phyloP scores from a whole-genome alignment of 225 moss, liverwort and hornwort genomes.

The Antitrichia curtipendula region DNA sequence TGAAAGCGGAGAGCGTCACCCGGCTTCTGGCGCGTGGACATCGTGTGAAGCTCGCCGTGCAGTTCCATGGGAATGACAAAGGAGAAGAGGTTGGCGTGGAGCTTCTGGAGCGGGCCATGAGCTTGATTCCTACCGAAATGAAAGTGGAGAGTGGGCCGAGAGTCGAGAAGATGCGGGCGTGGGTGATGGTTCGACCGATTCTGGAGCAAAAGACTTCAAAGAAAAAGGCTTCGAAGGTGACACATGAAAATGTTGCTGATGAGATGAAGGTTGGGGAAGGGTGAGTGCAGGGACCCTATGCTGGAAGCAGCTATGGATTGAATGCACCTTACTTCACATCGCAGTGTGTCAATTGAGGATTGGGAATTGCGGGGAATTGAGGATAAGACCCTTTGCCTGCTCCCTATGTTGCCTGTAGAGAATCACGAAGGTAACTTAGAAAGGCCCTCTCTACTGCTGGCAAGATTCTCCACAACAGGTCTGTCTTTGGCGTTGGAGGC shows the following conservation, averaged over 20 bases:
- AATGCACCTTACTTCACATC: not conserved
- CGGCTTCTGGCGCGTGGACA: constrained; percentile 41
- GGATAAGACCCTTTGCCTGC: not conserved
- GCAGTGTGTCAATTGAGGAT: not conserved
- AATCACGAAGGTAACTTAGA: not conserved
- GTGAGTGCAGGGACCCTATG: not conserved
- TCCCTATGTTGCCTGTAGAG: not conserved
- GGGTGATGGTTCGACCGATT: constrained; percentile 5
- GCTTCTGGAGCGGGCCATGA: constrained; percentile 33
- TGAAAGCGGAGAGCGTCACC: constrained; percentile 34
- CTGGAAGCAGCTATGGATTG: not conserved
- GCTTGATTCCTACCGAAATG: constrained; percentile 8
- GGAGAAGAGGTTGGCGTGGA: constrained; percentile 36
- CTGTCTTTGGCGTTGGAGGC: not conserved
- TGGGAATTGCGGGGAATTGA: not conserved
- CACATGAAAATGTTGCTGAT: not conserved
- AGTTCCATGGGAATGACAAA: constrained; percentile 47
- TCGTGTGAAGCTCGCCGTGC: constrained; percentile 39
- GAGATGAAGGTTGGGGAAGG: not conserved
- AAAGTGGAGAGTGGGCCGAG: constrained; percentile 46
- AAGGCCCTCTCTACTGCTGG: not conserved
- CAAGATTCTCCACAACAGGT: not conserved
- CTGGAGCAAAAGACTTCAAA: not conserved
- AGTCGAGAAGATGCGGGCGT: constrained; percentile 46
- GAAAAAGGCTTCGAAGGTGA: not conserved